A percentile compares a stretch with the other conserved stretches of the same genome.
Evolutionary conservation across 176 grass and related monocot genomes (phyloP).

Genomic region (Ensete glaucum): DNA sequence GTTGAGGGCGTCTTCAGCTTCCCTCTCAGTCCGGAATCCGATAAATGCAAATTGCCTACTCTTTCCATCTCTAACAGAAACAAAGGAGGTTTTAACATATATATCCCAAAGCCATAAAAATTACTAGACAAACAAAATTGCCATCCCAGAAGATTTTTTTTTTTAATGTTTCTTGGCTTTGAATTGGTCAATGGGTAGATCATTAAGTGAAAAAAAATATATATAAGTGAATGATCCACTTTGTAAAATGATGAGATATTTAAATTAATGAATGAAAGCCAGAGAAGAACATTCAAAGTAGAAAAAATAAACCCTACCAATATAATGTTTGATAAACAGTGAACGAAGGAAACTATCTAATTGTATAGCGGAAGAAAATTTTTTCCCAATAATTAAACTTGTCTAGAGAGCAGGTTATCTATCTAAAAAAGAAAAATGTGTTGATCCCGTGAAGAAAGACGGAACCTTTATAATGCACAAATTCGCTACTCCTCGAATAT

Average conservation of each 20-base stretch:
- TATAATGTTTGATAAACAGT: background rate
- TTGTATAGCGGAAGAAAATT: no score
- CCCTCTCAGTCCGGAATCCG: slow-evolving; percentile 70
- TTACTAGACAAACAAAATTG: background rate
- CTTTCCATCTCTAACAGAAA: slow-evolving; percentile 64
- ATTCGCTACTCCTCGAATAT: no score
- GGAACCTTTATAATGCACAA: no score
- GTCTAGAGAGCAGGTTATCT: background rate
- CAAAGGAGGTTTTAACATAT: background rate
- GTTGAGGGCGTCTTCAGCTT: slow-evolving; percentile 66
- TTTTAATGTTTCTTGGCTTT: background rate
- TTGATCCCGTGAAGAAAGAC: no score
- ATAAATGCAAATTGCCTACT: slow-evolving; percentile 92
- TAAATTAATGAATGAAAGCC: background rate
- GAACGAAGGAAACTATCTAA: no score
- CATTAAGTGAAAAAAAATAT: background rate
- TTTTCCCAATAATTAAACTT: background rate
- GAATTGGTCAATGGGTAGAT: background rate
- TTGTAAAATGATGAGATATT: no score
- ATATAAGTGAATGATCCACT: background rate
- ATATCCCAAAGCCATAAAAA: background rate
- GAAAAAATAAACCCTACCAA: background rate
- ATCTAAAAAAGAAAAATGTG: background rate
- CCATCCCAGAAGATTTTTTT: background rate
- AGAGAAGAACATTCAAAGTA: background rate